A percentile compares a stretch with the other conserved stretches of the same genome.
Conservation (phyloP, 164 flowering plant genomes). For the Nymphaea thermarum region DNA sequence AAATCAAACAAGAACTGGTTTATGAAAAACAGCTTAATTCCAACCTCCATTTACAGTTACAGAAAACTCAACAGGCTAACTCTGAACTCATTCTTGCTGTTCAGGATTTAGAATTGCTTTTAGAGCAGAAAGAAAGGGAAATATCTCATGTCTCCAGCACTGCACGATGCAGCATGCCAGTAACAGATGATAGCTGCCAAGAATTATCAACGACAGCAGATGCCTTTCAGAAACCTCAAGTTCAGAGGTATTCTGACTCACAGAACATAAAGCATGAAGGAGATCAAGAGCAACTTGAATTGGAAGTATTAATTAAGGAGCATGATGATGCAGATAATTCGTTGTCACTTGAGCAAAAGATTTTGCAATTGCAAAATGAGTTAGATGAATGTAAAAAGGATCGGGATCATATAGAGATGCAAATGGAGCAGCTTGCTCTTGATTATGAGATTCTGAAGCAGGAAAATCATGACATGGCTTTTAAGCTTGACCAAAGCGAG, state of each 20-base stretch:
- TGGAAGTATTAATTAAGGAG: constrained; percentile 52
- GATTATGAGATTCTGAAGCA: constrained; percentile 78
- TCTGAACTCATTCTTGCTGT: constrained; percentile 79
- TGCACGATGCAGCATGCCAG: too few species aligned
- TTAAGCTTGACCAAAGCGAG: constrained; percentile 51
- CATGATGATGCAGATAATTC: constrained; percentile 38
- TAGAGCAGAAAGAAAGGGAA: constrained; percentile 52
- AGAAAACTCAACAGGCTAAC: constrained; percentile 89
- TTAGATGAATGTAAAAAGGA: constrained; percentile 60
- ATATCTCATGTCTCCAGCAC: constrained; percentile 1
- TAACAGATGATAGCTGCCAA: neutral
- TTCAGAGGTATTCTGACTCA: neutral
- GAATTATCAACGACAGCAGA: neutral
- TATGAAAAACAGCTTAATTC: constrained; percentile 69
- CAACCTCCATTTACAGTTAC: constrained; percentile 65
- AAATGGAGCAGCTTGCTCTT: constrained; percentile 64
- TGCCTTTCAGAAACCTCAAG: neutral
- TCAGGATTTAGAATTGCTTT: constrained; percentile 62
- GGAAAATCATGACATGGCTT: constrained; percentile 57
- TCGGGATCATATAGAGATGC: constrained; percentile 59
- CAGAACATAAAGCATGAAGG: neutral
- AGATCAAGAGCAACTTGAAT: constrained; percentile 10
- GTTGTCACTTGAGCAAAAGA: constrained; percentile 41
- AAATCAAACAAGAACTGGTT: constrained; percentile 62
- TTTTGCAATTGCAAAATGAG: constrained; percentile 46